These are phyloP conservation scores for Bocquillonia castaneifolia DNA, from an alignment of 441 rosid species.

Conservation along the genomic window DNA sequence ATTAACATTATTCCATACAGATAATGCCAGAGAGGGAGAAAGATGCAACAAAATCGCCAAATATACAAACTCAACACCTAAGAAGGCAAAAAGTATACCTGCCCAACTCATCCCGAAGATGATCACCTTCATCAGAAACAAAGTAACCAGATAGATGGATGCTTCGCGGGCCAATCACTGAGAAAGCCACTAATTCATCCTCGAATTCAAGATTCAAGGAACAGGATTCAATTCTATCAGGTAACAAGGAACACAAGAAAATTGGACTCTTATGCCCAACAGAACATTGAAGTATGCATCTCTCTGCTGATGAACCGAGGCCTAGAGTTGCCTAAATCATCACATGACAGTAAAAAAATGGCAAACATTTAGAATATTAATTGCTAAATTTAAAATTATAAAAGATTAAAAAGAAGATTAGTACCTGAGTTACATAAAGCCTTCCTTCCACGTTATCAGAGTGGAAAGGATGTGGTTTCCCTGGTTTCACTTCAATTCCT, in stretches of 20 bases:
- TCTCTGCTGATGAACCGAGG: constrained; percentile 54
- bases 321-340: constrained; percentile 81
- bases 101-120: constrained; percentile 48
- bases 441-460: constrained; percentile 54
- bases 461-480: constrained; percentile 54
- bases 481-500: constrained; percentile 91
- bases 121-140: constrained; percentile 44
- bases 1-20: neutral
- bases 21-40: no score
- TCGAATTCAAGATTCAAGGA: constrained; percentile 72
- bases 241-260: constrained; percentile 72
- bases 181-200: constrained; percentile 59
- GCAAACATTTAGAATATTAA: neutral
- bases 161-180: constrained; percentile 67
- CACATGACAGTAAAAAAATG: constrained; percentile 4
- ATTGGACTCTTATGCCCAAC: constrained; percentile 52
- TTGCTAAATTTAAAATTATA: neutral
- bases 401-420: neutral
- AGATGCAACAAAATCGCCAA: neutral
- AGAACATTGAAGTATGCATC: constrained; percentile 66
- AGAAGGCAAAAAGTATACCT: constrained; percentile 62
- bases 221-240: constrained; percentile 62
- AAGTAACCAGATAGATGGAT: constrained; percentile 82
- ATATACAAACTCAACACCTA: neutral
- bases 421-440: constrained; percentile 78